Conservation (phyloP, 2,329 filamentous ascomycete species). For the Thelonectria olida region DNA sequence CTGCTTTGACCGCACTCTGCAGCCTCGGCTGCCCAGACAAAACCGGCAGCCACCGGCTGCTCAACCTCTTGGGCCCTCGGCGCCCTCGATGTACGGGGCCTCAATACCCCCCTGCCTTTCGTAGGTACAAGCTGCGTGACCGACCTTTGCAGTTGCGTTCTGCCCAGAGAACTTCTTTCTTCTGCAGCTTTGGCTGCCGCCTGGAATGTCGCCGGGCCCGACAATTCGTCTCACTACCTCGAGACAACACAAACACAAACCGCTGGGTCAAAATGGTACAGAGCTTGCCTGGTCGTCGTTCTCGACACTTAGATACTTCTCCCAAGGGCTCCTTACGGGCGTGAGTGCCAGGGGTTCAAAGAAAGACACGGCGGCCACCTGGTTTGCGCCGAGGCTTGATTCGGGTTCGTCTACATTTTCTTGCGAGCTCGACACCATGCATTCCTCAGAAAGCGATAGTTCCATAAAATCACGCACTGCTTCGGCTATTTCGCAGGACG, state of each 20-base stretch:
- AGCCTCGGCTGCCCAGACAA: constrained; percentile 20
- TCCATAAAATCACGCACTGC: no score
- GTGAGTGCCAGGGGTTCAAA: no score
- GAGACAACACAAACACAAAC: background rate
- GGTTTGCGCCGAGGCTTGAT: no score
- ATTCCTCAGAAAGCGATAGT: no score
- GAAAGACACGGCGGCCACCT: no score
- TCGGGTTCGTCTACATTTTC: no score
- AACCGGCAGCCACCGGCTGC: constrained; percentile 10
- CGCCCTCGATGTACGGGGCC: background rate
- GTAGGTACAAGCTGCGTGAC: constrained; percentile 19
- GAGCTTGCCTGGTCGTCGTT: no score
- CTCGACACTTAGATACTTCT: no score
- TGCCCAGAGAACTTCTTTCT: constrained; percentile 21
- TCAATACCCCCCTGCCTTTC: constrained; percentile 12
- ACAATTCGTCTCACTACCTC: constrained; percentile 3
- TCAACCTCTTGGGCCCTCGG: constrained; percentile 10
- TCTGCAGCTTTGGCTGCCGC: constrained; percentile 18
- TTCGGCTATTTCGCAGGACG: no score
- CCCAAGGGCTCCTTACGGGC: no score
- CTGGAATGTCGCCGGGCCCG: constrained; percentile 8
- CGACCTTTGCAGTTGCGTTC: constrained; percentile 18
- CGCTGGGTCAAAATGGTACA: no score
- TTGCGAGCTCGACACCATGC: no score
- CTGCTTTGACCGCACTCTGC: constrained; percentile 12